Evolutionary conservation across 805 yeast genomes (phyloP).

Genomic region (Candida tibetensis): DNA sequence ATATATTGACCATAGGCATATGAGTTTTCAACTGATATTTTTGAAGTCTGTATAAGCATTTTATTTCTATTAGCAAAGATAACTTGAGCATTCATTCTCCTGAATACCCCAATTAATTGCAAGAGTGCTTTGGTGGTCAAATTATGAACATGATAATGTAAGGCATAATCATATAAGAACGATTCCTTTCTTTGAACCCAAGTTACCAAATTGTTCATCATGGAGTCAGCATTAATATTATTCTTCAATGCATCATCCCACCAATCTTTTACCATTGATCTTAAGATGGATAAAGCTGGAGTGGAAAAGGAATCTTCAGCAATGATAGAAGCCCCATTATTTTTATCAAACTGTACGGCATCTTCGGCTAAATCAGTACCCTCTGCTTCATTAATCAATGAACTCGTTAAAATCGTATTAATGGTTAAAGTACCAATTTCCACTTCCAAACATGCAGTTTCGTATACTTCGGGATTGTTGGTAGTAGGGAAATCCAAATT

Average conservation of each 20-base stretch:
- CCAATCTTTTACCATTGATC: constrained; percentile 80
- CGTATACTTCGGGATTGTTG: constrained; percentile 76
- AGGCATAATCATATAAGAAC: constrained; percentile 66
- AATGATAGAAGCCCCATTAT: constrained; percentile 48
- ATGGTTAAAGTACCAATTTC: constrained; percentile 76
- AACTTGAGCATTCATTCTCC: constrained; percentile 72
- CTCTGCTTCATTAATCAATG: constrained; percentile 82
- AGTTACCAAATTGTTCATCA: constrained; percentile 74
- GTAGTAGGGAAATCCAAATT: constrained; percentile 64
- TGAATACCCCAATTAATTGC: constrained; percentile 78
- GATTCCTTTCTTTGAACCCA: constrained; percentile 86
- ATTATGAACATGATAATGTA: constrained; percentile 86
- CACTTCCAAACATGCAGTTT: constrained; percentile 73
- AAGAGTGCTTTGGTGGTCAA: constrained; percentile 76
- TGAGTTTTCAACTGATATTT: constrained; percentile 77
- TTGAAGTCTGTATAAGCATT: constrained; percentile 68
- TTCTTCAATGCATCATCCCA: constrained; percentile 84
- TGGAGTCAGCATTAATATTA: constrained; percentile 71
- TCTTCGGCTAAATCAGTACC: constrained; percentile 72
- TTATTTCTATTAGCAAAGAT: constrained; percentile 79
- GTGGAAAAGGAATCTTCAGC: constrained; percentile 83
- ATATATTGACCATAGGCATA: constrained; percentile 88
- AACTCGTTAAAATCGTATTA: constrained; percentile 82
- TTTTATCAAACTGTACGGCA: constrained; percentile 28
- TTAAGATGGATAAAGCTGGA: constrained; percentile 66